Evolutionary conservation across 768 basidiomycete genomes (phyloP).

Genomic region (Royoungia palumana): DNA sequence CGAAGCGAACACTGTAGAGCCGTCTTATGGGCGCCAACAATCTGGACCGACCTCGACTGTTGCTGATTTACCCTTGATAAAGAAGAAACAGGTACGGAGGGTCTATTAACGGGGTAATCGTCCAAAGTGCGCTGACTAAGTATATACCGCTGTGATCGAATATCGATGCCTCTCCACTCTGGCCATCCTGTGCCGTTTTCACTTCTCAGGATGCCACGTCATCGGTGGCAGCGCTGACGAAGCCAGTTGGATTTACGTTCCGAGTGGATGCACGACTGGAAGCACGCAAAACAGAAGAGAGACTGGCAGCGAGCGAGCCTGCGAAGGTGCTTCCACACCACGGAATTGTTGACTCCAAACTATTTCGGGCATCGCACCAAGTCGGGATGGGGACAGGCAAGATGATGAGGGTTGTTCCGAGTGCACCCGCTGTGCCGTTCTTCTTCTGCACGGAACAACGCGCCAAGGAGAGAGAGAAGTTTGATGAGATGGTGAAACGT

Average conservation of each 20-base stretch:
- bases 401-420: conserved; percentile 46
- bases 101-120: conserved; percentile 20
- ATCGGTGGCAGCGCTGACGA: conserved; percentile 36
- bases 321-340: conserved; percentile 18
- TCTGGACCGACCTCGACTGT: conserved; percentile 19
- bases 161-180: conserved; percentile 3
- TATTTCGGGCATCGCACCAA: conserved; percentile 47
- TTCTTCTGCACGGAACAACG: conserved; percentile 53
- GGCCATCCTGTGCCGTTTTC: conserved; percentile 18
- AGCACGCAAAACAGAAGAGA: conserved; percentile 41
- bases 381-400: conserved; percentile 39
- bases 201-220: conserved; percentile 23
- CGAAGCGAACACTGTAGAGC: not conserved
- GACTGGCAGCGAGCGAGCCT: conserved; percentile 25
- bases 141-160: conserved; percentile 7
- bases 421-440: conserved; percentile 31
- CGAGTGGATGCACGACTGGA: conserved; percentile 47
- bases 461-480: conserved; percentile 59
- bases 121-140: conserved; percentile 25
- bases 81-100: conserved; percentile 32
- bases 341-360: conserved; percentile 52
- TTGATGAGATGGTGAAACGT: conserved; percentile 54
- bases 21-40: conserved; percentile 1
- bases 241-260: conserved; percentile 53
- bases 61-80: conserved; percentile 22